These are phyloP conservation scores for Crucihimalaya himalaica DNA, from an alignment of 345 rosid genomes.

Conservation along the genomic window DNA sequence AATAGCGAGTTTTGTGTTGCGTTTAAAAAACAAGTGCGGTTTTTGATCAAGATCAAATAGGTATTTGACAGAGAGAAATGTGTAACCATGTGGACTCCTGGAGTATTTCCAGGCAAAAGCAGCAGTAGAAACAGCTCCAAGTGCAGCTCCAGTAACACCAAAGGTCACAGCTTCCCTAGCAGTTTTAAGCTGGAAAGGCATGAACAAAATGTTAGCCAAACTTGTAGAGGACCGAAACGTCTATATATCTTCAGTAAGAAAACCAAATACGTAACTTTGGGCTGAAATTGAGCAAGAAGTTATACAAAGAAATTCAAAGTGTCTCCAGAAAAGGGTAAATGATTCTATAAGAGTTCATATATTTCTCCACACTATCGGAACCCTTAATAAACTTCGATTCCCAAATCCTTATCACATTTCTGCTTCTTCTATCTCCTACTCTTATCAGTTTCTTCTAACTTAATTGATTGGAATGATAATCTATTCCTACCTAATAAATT, in stretches of 20 bases:
- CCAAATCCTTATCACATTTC: not conserved
- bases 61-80: not conserved
- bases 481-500: not conserved
- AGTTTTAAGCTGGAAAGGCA: conserved; percentile 64
- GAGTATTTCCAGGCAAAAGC: conserved; percentile 92
- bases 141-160: conserved; percentile 57
- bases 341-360: not conserved
- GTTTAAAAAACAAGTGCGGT: not conserved
- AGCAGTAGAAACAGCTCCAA: conserved; percentile 84
- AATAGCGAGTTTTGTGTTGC: not conserved
- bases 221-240: not conserved
- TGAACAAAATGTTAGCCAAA: conserved; percentile 12
- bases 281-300: too few relatives aligned
- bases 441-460: not conserved
- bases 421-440: not conserved
- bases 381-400: not conserved
- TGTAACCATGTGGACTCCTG: conserved; percentile 74
- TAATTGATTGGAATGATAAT: not conserved
- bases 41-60: not conserved
- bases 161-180: conserved; percentile 70
- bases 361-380: not conserved
- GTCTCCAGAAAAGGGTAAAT: not conserved
- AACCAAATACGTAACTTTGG: not conserved
- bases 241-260: not conserved
- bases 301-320: not conserved